Percentiles rank a stretch among this genome's conserved stretches.
Evolutionary conservation across 345 rosid species (phyloP).

Genomic region (Rhizophora apiculata): DNA sequence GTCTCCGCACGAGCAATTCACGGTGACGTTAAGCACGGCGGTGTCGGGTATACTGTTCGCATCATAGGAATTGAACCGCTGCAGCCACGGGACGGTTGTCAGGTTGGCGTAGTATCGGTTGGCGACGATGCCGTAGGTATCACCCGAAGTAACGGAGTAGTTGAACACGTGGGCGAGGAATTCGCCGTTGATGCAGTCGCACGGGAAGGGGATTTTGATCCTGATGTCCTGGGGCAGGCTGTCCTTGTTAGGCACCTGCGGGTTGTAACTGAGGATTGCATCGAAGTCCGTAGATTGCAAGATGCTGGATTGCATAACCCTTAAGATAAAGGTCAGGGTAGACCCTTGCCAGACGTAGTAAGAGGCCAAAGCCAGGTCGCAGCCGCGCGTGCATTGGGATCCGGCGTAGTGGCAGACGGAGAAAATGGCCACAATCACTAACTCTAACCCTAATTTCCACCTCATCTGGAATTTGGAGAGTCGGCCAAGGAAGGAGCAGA

Average conservation of each 20-base stretch:
- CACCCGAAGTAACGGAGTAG: constrained; percentile 14
- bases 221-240: constrained; percentile 22
- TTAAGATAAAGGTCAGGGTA: constrained; percentile 44
- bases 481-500: not conserved
- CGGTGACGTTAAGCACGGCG: constrained; percentile 47
- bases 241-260: constrained; percentile 36
- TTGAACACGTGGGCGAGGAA: constrained; percentile 51
- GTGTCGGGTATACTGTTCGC: constrained; percentile 31
- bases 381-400: constrained; percentile 20
- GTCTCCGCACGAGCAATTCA: constrained; percentile 74
- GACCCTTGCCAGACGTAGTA: constrained; percentile 47
- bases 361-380: constrained; percentile 56
- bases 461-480: constrained; percentile 7
- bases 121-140: constrained; percentile 39
- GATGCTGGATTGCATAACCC: constrained; percentile 20
- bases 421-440: not conserved
- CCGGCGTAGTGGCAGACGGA: constrained; percentile 4
- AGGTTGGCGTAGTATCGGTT: constrained; percentile 31
- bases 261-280: constrained; percentile 36
- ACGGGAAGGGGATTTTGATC: constrained; percentile 64
- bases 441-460: not conserved
- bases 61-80: constrained; percentile 29
- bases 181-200: constrained; percentile 51
- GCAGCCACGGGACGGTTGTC: constrained; percentile 39
- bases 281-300: not conserved